phyloP scores from a whole-genome alignment of 1,139 yeast genomes.

The Taiozyma sp. region DNA sequence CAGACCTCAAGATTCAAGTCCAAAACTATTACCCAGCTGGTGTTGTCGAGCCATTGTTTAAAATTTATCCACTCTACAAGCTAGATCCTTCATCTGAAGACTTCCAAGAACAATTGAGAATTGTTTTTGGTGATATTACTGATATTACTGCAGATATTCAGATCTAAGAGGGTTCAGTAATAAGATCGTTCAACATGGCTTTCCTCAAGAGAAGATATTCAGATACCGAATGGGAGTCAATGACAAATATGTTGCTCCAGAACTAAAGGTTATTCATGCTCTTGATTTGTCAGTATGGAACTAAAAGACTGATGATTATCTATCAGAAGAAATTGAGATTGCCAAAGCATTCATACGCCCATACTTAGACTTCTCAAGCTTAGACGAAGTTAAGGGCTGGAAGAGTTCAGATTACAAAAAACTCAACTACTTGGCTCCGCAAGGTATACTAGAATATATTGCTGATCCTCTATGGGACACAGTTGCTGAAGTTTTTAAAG shows the following conservation, averaged over 20 bases:
- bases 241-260: conserved; percentile 24
- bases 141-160: conserved; percentile 35
- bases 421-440: no score
- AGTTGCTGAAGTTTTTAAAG: no score
- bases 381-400: no score
- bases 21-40: conserved; percentile 33
- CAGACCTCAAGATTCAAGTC: conserved; percentile 27
- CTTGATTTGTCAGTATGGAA: conserved; percentile 32
- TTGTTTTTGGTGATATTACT: conserved; percentile 31
- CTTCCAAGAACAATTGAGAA: conserved; percentile 20
- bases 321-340: no score
- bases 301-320: conserved; percentile 7
- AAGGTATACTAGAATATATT: no score
- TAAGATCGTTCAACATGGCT: conserved; percentile 10
- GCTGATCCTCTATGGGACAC: no score
- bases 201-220: conserved; percentile 25
- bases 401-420: no score
- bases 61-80: conserved; percentile 25
- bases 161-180: conserved; percentile 33
- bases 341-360: no score
- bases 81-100: conserved; percentile 19
- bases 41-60: conserved; percentile 27
- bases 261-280: conserved; percentile 30
- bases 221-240: conserved; percentile 32
- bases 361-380: no score